Conservation (phyloP, 1,139 yeast species). For the Saccharomyces hybrid region DNA sequence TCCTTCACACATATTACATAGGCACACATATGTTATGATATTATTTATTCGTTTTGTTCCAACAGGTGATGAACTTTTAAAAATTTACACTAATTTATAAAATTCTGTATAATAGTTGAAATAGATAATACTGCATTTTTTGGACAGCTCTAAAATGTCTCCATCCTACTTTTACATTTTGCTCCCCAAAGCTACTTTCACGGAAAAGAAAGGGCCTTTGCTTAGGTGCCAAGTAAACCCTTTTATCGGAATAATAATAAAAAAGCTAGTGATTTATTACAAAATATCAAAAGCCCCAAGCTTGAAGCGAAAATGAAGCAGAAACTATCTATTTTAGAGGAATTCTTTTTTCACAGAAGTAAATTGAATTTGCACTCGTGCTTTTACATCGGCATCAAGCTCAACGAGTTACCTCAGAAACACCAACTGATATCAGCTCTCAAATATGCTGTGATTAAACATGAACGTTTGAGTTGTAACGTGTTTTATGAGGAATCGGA, state of each 20-base stretch:
- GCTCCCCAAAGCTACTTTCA: neutral
- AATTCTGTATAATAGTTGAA: neutral
- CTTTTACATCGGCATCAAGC: constrained; percentile 18
- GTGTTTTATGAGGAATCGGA: constrained; percentile 6
- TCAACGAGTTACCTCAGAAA: constrained; percentile 17
- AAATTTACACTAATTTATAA: neutral
- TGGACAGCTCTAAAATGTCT: neutral
- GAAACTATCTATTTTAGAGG: constrained; percentile 19
- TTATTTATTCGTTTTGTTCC: neutral
- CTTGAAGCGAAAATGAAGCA: constrained; percentile 3
- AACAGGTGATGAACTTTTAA: neutral
- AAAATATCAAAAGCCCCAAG: neutral
- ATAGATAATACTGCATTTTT: neutral
- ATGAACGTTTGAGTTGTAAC: constrained; percentile 18
- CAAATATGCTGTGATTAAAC: constrained; percentile 10
- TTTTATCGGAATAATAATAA: too few relatives aligned
- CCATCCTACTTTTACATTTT: neutral
- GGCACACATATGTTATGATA: neutral
- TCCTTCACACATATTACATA: neutral
- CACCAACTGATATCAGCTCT: constrained; percentile 11
- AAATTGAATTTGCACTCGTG: constrained; percentile 22
- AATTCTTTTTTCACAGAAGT: constrained; percentile 22
- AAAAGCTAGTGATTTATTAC: neutral
- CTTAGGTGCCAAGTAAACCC: too few relatives aligned
- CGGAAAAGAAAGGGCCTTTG: neutral